Conservation (phyloP, 192 early-diverging fungal species). For the Dissophora ornata region DNA sequence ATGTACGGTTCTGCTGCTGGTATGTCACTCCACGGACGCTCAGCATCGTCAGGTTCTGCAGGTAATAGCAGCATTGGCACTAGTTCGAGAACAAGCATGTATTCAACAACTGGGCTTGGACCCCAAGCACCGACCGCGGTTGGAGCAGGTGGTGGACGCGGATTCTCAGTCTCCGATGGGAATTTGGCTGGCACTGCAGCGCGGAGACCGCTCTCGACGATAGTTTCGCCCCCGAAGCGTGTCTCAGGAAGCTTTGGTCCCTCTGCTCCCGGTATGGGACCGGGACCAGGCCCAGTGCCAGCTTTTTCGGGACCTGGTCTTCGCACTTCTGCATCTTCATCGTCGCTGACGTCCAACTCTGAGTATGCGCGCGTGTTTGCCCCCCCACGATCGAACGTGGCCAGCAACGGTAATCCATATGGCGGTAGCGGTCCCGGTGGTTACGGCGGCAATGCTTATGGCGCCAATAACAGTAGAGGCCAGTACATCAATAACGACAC, state of each 20-base stretch:
- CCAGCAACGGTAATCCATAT: not conserved
- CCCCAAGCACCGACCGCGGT: too few relatives aligned
- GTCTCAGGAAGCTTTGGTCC: too few relatives aligned
- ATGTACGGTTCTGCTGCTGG: not conserved
- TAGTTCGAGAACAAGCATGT: constrained; percentile 1
- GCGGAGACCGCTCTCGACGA: too few relatives aligned
- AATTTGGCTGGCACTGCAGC: too few relatives aligned
- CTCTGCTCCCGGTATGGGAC: too few relatives aligned
- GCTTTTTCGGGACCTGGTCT: not conserved
- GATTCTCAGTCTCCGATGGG: too few relatives aligned
- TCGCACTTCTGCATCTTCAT: not conserved
- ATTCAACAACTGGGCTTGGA: not conserved
- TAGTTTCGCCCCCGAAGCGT: too few relatives aligned
- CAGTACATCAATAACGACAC: too few relatives aligned
- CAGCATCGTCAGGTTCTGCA: constrained; percentile 21
- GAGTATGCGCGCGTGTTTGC: constrained; percentile 28
- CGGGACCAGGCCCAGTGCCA: too few relatives aligned
- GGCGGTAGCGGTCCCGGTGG: not conserved
- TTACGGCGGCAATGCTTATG: not conserved
- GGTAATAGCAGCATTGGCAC: not conserved
- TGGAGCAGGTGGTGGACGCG: too few relatives aligned
- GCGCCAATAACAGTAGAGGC: too few relatives aligned
- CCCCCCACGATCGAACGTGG: constrained; percentile 1
- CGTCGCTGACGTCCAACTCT: not conserved
- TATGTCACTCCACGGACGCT: constrained; percentile 16